These are phyloP conservation scores for Adansonia digitata DNA, from an alignment of 345 rosid species.

Conservation along the genomic window DNA sequence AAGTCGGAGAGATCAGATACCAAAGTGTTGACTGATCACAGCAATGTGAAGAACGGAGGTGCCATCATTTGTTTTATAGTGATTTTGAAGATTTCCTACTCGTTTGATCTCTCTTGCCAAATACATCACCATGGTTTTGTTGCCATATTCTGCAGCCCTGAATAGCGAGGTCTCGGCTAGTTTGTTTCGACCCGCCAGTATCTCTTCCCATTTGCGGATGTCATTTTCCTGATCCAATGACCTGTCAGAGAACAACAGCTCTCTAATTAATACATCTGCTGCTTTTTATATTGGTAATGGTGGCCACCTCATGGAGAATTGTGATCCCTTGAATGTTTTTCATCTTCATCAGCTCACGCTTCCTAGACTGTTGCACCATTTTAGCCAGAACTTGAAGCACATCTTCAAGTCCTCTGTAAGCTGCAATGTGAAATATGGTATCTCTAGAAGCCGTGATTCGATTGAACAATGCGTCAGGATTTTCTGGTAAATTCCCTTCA, in stretches of 20 bases:
- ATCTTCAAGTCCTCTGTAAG: not conserved
- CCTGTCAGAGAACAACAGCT: not conserved
- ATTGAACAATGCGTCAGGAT: not conserved
- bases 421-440: slow-evolving; percentile 16
- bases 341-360: not conserved
- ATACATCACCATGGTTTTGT: not conserved
- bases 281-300: not conserved
- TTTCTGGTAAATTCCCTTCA: not conserved
- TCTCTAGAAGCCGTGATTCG: not conserved
- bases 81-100: not conserved
- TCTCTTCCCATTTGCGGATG: not conserved
- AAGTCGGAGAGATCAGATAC: not conserved
- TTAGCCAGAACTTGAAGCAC: not conserved
- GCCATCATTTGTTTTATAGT: slow-evolving; percentile 3
- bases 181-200: not conserved
- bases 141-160: slow-evolving; percentile 3
- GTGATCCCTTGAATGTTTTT: slow-evolving; percentile 12
- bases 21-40: slow-evolving; percentile 4
- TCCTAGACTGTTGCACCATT: not conserved
- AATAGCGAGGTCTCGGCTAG: slow-evolving; percentile 10
- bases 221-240: not conserved
- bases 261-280: not conserved
- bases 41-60: slow-evolving; percentile 17
- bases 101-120: not conserved
- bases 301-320: slow-evolving; percentile 13